Conservation (phyloP, 306 rosid genomes). For the Mucuna pruriens region DNA sequence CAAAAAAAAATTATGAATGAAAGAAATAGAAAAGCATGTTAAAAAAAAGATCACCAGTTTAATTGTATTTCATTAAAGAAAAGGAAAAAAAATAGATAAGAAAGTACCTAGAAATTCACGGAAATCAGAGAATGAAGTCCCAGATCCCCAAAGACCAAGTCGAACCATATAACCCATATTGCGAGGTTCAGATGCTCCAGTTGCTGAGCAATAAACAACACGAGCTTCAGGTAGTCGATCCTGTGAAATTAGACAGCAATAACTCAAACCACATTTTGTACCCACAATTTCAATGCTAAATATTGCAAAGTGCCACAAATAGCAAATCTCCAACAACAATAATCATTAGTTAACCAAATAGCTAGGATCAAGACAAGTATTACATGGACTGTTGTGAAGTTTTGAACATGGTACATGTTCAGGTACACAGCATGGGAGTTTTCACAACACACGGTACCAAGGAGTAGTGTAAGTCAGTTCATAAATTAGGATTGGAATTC, state of each 20-base stretch:
- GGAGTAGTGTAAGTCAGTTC: not conserved
- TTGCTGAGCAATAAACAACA: constrained; percentile 94
- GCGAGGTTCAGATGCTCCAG: constrained; percentile 99
- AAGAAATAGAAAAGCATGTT: not conserved
- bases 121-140: constrained; percentile 84
- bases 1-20: not conserved
- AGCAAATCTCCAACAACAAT: not conserved
- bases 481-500: constrained; percentile 10
- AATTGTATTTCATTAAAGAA: not conserved
- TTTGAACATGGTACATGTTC: not conserved
- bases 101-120: constrained; percentile 85
- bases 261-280: constrained; percentile 16
- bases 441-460: not conserved
- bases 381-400: not conserved
- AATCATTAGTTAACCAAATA: not conserved
- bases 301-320: constrained; percentile 11
- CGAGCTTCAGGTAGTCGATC: constrained; percentile 89
- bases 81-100: constrained; percentile 28
- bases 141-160: constrained; percentile 98
- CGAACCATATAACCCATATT: constrained; percentile 99
- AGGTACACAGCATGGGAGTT: not conserved
- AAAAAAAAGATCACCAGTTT: not conserved
- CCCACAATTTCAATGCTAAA: constrained; percentile 24
- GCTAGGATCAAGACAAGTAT: not conserved
- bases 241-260: constrained; percentile 55